These are phyloP conservation scores for Nakataea oryzae DNA, from an alignment of 2,329 filamentous ascomycete species.

Conservation along the genomic window DNA sequence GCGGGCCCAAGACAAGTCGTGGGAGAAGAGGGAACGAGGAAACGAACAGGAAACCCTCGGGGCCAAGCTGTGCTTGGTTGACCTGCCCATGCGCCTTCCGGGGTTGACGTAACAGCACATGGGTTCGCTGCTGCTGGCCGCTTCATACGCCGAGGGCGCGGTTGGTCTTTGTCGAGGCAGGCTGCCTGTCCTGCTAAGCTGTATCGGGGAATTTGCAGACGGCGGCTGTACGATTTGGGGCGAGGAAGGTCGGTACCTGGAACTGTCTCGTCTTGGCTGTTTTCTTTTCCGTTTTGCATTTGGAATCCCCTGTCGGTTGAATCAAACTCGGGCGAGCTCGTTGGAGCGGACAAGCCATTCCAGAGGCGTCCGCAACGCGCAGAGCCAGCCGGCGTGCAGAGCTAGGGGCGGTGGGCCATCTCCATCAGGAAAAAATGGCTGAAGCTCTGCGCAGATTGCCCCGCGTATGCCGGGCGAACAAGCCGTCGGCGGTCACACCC, in stretches of 20 bases:
- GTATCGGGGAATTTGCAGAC: background rate
- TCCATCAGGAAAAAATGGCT: background rate
- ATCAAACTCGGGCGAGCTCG: background rate
- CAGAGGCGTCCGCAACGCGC: too few relatives aligned
- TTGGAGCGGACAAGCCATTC: background rate
- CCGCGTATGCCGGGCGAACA: background rate
- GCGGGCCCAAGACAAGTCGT: background rate
- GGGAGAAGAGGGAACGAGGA: background rate
- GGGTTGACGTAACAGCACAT: background rate
- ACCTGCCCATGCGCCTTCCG: background rate
- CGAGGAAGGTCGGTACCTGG: background rate
- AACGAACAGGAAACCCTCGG: background rate
- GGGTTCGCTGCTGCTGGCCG: background rate
- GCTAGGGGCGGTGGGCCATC: background rate
- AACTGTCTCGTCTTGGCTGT: too few relatives aligned
- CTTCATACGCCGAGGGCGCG: background rate
- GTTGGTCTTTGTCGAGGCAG: background rate
- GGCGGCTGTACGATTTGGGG: background rate
- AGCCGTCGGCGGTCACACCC: too few relatives aligned
- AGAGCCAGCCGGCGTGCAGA: background rate
- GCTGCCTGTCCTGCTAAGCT: background rate
- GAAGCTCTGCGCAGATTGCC: background rate
- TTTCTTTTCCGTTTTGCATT: background rate
- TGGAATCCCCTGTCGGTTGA: background rate
- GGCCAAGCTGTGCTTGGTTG: too few relatives aligned